A percentile compares a stretch with the other conserved stretches of the same genome.
Conservation (phyloP, 2,329 filamentous ascomycete genomes). For the Alternaria metachromatica region DNA sequence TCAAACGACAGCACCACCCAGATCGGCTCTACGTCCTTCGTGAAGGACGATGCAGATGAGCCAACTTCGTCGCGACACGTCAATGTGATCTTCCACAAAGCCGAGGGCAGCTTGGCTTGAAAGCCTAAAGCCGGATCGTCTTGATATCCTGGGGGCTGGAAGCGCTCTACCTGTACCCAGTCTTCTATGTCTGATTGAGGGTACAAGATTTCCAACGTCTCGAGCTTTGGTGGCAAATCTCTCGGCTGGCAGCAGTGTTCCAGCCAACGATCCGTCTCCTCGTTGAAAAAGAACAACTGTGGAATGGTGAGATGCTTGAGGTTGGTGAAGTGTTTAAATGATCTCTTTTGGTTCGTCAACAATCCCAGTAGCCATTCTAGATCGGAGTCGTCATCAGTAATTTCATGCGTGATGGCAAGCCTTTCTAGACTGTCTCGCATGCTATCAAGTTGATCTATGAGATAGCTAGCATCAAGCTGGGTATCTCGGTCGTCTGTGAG, state of each 20-base stretch:
- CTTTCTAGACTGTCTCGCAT: constrained; percentile 15
- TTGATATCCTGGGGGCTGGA: not conserved
- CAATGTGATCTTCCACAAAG: constrained; percentile 14
- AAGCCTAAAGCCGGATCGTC: not conserved
- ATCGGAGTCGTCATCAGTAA: constrained; percentile 14
- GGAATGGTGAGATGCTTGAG: constrained; percentile 22
- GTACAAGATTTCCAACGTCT: constrained; percentile 21
- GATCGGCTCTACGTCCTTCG: constrained; percentile 4
- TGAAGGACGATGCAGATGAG: constrained; percentile 7
- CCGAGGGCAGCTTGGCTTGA: not conserved
- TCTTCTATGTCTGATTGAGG: constrained; percentile 13
- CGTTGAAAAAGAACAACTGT: constrained; percentile 21
- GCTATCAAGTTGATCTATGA: constrained; percentile 21
- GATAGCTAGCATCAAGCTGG: constrained; percentile 16
- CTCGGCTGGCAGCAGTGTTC: not conserved
- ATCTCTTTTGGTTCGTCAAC: constrained; percentile 11
- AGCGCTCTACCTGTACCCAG: constrained; percentile 11
- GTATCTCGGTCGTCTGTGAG: constrained; percentile 18
- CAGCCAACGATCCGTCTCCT: not conserved
- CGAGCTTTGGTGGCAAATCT: constrained; percentile 22
- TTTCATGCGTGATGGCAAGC: constrained; percentile 22
- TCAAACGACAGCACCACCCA: constrained; percentile 10
- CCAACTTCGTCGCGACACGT: constrained; percentile 22
- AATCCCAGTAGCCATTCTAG: constrained; percentile 22
- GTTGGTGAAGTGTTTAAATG: constrained; percentile 12